phyloP scores from a whole-genome alignment of 441 rosid species.

The Eutrema salsugineum region DNA sequence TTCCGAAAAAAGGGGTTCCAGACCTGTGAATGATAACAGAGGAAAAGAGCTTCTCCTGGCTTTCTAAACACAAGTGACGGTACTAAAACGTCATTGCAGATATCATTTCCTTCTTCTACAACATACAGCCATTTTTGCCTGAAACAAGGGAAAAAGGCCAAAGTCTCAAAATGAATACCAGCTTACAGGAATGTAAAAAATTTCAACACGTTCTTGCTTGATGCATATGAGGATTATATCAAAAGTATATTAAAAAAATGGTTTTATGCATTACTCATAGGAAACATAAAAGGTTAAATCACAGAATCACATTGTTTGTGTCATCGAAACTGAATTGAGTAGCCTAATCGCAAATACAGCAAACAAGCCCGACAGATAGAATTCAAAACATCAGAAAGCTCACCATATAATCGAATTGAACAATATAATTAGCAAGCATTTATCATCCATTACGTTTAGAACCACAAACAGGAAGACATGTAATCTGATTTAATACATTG shows the following conservation, averaged over 20 bases:
- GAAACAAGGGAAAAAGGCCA: background rate
- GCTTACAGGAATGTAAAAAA: background rate
- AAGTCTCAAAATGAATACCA: background rate
- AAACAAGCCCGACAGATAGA: background rate
- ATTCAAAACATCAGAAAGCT: background rate
- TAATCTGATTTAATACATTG: background rate
- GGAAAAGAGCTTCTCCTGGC: background rate
- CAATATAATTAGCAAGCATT: background rate
- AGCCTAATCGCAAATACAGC: background rate
- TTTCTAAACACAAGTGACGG: background rate
- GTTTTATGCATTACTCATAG: no score
- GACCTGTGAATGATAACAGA: background rate
- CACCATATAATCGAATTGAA: background rate
- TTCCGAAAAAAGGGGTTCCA: background rate
- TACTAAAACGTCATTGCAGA: background rate
- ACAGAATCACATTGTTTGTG: background rate
- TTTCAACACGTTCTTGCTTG: background rate
- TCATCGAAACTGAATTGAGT: background rate
- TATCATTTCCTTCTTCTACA: conserved; percentile 14
- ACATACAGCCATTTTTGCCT: background rate
- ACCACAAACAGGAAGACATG: background rate
- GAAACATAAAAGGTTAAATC: background rate
- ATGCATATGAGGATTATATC: background rate
- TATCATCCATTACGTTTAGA: background rate
- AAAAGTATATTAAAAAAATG: background rate